Evolutionary conservation across 1,139 yeast species (phyloP).

Genomic region (Sugiyamaella japonica): DNA sequence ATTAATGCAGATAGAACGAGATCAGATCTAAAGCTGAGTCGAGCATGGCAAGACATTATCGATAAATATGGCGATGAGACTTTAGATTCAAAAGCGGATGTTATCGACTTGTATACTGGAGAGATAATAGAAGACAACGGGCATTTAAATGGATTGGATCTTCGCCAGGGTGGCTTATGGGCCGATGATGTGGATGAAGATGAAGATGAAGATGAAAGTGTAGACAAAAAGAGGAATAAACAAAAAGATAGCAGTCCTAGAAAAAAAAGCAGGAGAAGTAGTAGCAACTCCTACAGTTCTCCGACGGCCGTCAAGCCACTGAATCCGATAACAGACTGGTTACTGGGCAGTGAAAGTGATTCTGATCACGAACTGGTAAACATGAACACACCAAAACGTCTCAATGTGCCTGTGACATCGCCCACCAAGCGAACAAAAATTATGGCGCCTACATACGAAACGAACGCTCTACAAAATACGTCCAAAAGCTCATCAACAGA

Average conservation of each 20-base stretch:
- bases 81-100: conserved; percentile 60
- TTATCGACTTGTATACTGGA: conserved; percentile 63
- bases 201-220: conserved; percentile 3
- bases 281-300: no score
- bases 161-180: conserved; percentile 5
- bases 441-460: background rate
- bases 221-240: background rate
- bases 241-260: background rate
- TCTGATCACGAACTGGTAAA: background rate
- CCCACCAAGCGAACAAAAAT: background rate
- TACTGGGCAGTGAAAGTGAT: background rate
- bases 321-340: background rate
- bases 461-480: background rate
- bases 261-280: background rate
- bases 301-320: background rate
- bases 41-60: conserved; percentile 58
- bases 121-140: conserved; percentile 62
- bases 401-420: background rate
- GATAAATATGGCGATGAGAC: conserved; percentile 50
- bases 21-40: background rate
- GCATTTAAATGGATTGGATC: conserved; percentile 51
- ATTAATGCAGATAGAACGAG: background rate
- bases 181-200: conserved; percentile 5
- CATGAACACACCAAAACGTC: background rate
- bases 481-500: no score